These are phyloP conservation scores for Fusarium devonianum DNA, from an alignment of 2,329 filamentous ascomycete genomes.

Conservation along the genomic window DNA sequence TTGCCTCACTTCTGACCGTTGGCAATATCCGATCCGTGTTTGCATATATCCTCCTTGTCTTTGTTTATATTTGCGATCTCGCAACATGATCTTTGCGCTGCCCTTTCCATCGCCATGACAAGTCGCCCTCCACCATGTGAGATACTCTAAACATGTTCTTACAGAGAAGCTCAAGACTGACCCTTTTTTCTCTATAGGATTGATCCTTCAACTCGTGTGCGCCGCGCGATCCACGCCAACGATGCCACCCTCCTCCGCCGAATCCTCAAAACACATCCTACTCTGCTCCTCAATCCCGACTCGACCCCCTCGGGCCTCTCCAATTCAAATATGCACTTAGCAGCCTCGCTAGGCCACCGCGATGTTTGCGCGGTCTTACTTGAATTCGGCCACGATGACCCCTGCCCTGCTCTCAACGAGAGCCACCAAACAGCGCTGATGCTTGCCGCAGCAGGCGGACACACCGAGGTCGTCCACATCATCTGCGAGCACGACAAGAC, in stretches of 20 bases:
- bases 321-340: slow-evolving; percentile 85
- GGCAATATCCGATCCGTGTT: too few species aligned
- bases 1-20: slow-evolving; percentile 8
- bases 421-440: slow-evolving; percentile 82
- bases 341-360: slow-evolving; percentile 74
- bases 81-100: slow-evolving; percentile 32
- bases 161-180: not conserved
- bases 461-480: slow-evolving; percentile 76
- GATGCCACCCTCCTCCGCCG: slow-evolving; percentile 76
- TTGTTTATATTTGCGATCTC: slow-evolving; percentile 3
- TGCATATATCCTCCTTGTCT: slow-evolving; percentile 6
- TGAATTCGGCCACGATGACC: slow-evolving; percentile 76
- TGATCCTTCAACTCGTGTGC: slow-evolving; percentile 76
- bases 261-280: slow-evolving; percentile 76
- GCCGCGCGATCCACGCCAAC: slow-evolving; percentile 80
- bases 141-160: not conserved
- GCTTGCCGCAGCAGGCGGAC: slow-evolving; percentile 73
- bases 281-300: slow-evolving; percentile 80
- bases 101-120: slow-evolving; percentile 39
- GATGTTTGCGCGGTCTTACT: slow-evolving; percentile 75
- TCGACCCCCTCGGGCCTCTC: slow-evolving; percentile 70
- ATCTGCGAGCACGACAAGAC: slow-evolving; percentile 70
- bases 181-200: slow-evolving; percentile 64
- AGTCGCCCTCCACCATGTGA: slow-evolving; percentile 36
- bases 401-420: slow-evolving; percentile 78